Evolutionary conservation across 225 moss, liverwort and hornwort genomes (phyloP).

Genomic region (Ulota crispa): DNA sequence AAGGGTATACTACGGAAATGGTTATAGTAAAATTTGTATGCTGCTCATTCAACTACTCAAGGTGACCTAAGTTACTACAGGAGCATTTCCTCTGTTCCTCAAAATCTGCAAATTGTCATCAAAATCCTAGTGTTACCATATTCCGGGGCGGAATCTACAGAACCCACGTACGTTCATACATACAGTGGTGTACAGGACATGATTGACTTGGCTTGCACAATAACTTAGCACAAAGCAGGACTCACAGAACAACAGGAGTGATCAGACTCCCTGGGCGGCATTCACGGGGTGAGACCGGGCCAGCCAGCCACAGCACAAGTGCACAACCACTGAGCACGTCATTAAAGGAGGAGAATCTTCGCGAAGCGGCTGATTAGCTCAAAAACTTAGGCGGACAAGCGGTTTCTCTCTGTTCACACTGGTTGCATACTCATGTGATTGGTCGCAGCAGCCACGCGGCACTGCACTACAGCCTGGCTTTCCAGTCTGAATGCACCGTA

Average conservation of each 20-base stretch:
- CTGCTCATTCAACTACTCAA: neutral
- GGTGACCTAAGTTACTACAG: neutral
- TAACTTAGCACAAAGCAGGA: neutral
- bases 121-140: neutral
- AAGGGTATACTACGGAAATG: neutral
- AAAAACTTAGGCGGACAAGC: neutral
- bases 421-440: constrained; percentile 6
- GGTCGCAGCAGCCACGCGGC: neutral
- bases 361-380: neutral
- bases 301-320: neutral
- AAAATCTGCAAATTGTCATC: neutral
- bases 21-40: neutral
- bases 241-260: too few species aligned
- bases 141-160: neutral
- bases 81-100: neutral
- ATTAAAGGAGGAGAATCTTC: neutral
- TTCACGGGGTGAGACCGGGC: neutral
- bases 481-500: neutral
- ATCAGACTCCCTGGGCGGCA: neutral
- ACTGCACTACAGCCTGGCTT: neutral
- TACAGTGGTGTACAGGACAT: too few species aligned
- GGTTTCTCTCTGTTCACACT: neutral
- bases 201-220: neutral
- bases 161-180: neutral
- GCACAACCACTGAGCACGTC: constrained; percentile 10